These are phyloP conservation scores for Neurospora sp. DNA, from an alignment of 2,329 filamentous ascomycete genomes.

Conservation along the genomic window DNA sequence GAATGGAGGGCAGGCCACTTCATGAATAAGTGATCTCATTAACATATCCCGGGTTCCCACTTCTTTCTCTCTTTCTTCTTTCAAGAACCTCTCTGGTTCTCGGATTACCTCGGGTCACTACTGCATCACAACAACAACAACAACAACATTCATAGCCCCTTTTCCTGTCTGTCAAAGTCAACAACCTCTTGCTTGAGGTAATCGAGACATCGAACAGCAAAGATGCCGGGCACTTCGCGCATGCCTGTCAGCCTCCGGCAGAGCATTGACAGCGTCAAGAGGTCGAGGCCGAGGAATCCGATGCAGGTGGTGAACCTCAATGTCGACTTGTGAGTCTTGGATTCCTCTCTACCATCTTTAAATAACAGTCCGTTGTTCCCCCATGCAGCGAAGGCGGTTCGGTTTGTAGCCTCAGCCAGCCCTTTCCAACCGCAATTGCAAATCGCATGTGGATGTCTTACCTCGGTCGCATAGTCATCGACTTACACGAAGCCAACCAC, in stretches of 20 bases:
- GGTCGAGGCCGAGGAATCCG: slow-evolving; percentile 42
- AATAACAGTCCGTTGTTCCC: neutral
- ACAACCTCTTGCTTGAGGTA: neutral
- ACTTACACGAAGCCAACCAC: neutral
- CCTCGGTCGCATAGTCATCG: neutral
- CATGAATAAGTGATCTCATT: neutral
- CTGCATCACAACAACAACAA: neutral
- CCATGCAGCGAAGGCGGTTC: neutral
- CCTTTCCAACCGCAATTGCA: neutral
- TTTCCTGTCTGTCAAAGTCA: neutral
- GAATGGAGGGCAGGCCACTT: neutral
- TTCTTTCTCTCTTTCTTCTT: slow-evolving; percentile 1
- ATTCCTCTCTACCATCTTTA: neutral
- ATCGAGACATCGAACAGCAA: neutral
- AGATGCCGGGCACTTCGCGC: slow-evolving; percentile 57
- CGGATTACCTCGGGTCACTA: neutral
- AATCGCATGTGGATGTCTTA: neutral
- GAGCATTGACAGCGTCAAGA: slow-evolving; percentile 52
- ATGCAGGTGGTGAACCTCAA: slow-evolving; percentile 56
- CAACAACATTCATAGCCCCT: neutral
- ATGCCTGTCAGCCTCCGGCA: slow-evolving; percentile 64
- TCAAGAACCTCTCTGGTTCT: neutral
- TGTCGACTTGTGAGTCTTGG: slow-evolving; percentile 1
- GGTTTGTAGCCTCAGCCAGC: neutral
- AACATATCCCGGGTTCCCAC: neutral